Evolutionary conservation across 441 rosid genomes (phyloP), one percentile per base, ranked within the genome.

Genomic region (Populus tomentosa): DNA sequence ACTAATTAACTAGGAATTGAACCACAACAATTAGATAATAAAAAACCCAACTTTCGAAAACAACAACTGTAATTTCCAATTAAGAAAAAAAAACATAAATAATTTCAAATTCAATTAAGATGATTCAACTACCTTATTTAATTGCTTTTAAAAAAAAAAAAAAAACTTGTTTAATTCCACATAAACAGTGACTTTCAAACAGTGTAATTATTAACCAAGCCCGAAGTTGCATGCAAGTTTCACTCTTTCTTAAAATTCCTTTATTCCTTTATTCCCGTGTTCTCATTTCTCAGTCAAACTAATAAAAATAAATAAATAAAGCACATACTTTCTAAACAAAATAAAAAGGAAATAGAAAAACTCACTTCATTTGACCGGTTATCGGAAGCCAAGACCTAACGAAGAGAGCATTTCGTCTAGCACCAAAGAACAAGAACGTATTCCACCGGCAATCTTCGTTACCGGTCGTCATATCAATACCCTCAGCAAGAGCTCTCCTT

Each of bases 341-440:
- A 26, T 7, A 1, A 23, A n/a, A 14, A 18, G 28, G 67, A 46
- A 67, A 67, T 62, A 10, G n/a, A 71, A 35, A 20, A 28, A 5
- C 87, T 80, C 80, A 94, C 98, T 86, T 94, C 76, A 87, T 72
- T 80, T 92, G 87, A 8, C 80, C 93, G 88, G 81, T 72, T 50
- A 80, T 81, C 53, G 99, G 98, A 0, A 94, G 78, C 99, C 99
- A 95, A 8, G 94, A 95, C 69, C 99, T 85, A 75, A 88, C 88
- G 78, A 95, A 94, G 21, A 95, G 83, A 70, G 97, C 91, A 83
- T 87, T 91, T 69, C 89, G 82, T 77, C 91, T 79, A 1, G 75
- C 88, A 1, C 98, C 94, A 30, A 71, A 83, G 84, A 95, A 92
- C 77, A 94, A 79, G 64, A 74, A 91, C 64, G 94, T 88, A 42